phyloP scores from a whole-genome alignment of 306 rosid genomes.

The Chamaecrista fasciculata region DNA sequence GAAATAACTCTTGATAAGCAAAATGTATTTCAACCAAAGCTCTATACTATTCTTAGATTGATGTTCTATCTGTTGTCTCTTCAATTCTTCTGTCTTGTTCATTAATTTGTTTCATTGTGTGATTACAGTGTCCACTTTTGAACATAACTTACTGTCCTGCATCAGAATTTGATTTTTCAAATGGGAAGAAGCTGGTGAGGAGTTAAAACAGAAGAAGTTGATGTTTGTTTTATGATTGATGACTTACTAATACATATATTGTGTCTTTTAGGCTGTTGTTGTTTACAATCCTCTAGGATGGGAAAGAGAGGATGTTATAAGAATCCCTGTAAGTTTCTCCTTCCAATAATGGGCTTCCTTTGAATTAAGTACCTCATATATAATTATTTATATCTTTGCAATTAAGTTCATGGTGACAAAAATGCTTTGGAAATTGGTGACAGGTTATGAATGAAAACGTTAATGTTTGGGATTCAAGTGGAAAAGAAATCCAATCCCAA shows the following conservation, averaged over 20 bases:
- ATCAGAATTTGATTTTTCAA: conserved; percentile 60
- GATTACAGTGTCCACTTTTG: conserved; percentile 49
- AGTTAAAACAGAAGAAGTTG: not conserved
- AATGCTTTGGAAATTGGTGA: conserved; percentile 21
- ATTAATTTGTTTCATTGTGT: conserved; percentile 22
- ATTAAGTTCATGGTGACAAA: too few species aligned
- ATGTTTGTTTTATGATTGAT: not conserved
- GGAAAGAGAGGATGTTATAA: conserved; percentile 72
- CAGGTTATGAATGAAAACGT: conserved; percentile 61
- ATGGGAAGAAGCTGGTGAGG: conserved; percentile 73
- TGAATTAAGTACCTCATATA: too few species aligned
- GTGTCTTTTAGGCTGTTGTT: conserved; percentile 54
- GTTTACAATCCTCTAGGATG: conserved; percentile 84
- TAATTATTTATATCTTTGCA: too few species aligned
- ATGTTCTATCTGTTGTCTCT: conserved; percentile 3
- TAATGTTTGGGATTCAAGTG: conserved; percentile 59
- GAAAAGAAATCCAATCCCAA: conserved; percentile 73
- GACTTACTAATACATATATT: not conserved
- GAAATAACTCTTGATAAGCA: too few species aligned
- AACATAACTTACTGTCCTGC: conserved; percentile 73
- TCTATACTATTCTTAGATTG: conserved; percentile 24
- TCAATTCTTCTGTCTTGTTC: not conserved
- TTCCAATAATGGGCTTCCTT: not conserved
- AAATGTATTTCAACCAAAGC: not conserved
- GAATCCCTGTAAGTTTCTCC: conserved; percentile 73